Evolutionary conservation across 805 yeast genomes (phyloP).

Genomic region (Yarrowia deformans): DNA sequence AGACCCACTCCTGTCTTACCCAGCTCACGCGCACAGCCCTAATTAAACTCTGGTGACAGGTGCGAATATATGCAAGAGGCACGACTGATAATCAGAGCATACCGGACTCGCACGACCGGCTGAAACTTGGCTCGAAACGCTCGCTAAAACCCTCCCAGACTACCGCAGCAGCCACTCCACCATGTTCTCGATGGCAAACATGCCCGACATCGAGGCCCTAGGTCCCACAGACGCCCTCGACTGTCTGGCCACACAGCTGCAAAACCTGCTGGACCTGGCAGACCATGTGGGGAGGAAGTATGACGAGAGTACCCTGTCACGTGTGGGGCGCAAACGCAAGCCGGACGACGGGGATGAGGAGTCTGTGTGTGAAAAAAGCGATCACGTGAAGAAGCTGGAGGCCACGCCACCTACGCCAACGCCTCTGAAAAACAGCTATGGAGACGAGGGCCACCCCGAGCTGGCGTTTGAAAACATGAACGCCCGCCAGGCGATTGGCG

Average conservation of each 20-base stretch:
- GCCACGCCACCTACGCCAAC: too few species aligned
- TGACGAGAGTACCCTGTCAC: not conserved
- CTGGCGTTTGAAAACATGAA: constrained; percentile 32
- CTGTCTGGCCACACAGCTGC: constrained; percentile 20
- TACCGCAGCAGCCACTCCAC: not conserved
- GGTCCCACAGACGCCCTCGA: constrained; percentile 7
- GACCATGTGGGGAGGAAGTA: not conserved
- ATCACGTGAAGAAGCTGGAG: not conserved
- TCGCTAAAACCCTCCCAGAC: not conserved
- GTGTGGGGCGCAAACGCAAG: constrained; percentile 5
- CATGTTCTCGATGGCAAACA: constrained; percentile 4
- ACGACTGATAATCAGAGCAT: too few species aligned
- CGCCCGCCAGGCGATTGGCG: constrained; percentile 4
- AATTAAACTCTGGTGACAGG: not conserved
- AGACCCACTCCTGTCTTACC: too few species aligned
- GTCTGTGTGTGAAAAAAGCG: not conserved
- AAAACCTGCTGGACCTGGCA: constrained; percentile 28
- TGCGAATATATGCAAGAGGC: not conserved
- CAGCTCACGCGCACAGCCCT: constrained; percentile 26
- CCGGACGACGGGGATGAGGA: not conserved
- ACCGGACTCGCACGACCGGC: too few species aligned
- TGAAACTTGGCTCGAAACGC: too few species aligned
- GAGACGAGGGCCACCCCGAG: constrained; percentile 32
- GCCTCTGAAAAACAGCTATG: not conserved
- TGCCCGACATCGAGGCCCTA: constrained; percentile 13